A percentile compares a stretch with the other conserved stretches of the same genome.
phyloP scores from a whole-genome alignment of 768 basidiomycete genomes.

The Gloeopeniophorella convolvens region DNA sequence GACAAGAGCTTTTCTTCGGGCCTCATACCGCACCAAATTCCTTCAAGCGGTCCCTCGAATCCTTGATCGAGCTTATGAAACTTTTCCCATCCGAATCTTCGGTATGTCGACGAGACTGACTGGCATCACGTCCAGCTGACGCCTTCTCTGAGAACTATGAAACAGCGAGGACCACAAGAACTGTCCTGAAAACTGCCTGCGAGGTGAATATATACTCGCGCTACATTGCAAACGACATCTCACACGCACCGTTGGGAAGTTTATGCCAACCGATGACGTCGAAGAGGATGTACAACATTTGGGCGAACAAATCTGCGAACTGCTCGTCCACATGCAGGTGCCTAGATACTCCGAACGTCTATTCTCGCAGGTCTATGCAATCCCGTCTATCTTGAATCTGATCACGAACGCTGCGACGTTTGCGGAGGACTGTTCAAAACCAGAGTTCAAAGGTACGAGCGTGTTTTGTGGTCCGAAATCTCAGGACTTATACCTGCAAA shows the following conservation, averaged over 20 bases:
- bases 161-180: neutral
- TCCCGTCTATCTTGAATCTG: neutral
- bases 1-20: neutral
- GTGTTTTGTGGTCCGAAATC: neutral
- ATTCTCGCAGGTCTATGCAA: neutral
- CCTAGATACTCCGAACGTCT: neutral
- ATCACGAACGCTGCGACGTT: slow-evolving; percentile 8
- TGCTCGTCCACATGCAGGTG: slow-evolving; percentile 1
- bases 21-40: slow-evolving; percentile 6
- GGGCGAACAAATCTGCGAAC: neutral
- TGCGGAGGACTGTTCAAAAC: slow-evolving; percentile 11
- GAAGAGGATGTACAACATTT: slow-evolving; percentile 2
- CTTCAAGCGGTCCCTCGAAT: neutral
- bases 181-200: neutral
- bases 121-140: neutral
- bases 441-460: neutral
- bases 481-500: too few relatives aligned
- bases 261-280: neutral
- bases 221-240: neutral
- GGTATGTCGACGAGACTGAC: neutral
- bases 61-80: slow-evolving; percentile 4
- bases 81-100: neutral
- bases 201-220: neutral
- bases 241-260: neutral
- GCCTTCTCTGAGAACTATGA: neutral